Conservation (phyloP, 805 yeast genomes). For the Saccharomycopsis olivae region DNA sequence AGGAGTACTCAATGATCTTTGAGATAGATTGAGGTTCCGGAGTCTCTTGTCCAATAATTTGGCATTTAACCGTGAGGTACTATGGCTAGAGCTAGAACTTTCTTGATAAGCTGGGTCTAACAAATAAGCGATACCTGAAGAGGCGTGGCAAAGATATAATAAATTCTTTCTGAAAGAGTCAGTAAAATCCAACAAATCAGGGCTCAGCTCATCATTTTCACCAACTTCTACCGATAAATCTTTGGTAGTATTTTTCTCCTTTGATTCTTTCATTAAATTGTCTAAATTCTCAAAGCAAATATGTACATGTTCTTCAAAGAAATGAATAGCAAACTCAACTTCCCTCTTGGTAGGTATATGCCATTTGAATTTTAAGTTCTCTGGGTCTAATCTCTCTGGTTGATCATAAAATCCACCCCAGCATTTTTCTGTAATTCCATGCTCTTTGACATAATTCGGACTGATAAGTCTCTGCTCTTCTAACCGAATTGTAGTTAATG, state of each 20-base stretch:
- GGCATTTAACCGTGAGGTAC: slow-evolving; percentile 9
- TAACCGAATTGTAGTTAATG: slow-evolving; percentile 51
- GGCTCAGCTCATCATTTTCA: background rate
- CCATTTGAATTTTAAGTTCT: slow-evolving; percentile 59
- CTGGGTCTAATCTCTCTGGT: slow-evolving; percentile 34
- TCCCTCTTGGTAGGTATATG: slow-evolving; percentile 52
- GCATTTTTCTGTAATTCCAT: slow-evolving; percentile 37
- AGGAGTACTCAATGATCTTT: slow-evolving; percentile 3
- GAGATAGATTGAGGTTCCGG: slow-evolving; percentile 13
- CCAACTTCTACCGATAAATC: slow-evolving; percentile 9
- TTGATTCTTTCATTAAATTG: slow-evolving; percentile 21
- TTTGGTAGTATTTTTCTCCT: background rate
- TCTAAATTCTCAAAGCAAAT: slow-evolving; percentile 35
- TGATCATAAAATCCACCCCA: slow-evolving; percentile 74
- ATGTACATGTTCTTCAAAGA: slow-evolving; percentile 40
- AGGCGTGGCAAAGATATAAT: slow-evolving; percentile 43
- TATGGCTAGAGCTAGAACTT: slow-evolving; percentile 19
- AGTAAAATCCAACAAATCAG: slow-evolving; percentile 24
- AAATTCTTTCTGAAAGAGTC: slow-evolving; percentile 49
- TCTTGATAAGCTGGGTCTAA: slow-evolving; percentile 63
- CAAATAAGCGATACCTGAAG: slow-evolving; percentile 62
- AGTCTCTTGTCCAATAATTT: slow-evolving; percentile 12
- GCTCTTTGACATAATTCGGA: slow-evolving; percentile 21
- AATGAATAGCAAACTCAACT: slow-evolving; percentile 47
- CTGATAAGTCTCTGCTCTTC: slow-evolving; percentile 37